These are phyloP conservation scores for Friedmanniomyces simplex DNA, from an alignment of 495 filamentous ascomycete genomes.

Conservation along the genomic window DNA sequence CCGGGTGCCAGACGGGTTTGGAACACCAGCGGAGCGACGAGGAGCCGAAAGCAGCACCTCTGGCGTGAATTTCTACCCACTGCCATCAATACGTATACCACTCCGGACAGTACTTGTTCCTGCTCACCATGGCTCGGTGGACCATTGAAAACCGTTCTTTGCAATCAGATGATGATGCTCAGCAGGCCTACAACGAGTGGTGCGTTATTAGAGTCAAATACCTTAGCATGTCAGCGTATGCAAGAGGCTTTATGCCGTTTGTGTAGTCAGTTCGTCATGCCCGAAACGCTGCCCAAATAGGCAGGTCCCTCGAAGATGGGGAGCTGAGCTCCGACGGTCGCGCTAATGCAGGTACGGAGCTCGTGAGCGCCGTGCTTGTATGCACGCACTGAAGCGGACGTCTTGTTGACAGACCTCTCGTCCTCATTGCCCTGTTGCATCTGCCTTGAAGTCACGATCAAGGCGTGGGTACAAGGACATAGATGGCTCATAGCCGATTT, in stretches of 20 bases:
- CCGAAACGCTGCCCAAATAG: background rate
- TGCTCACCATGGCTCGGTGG: background rate
- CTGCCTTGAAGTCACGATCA: too few species aligned
- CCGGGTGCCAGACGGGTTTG: conserved; percentile 59
- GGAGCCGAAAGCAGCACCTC: conserved; percentile 73
- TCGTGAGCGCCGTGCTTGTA: background rate
- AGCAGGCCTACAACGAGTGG: too few species aligned
- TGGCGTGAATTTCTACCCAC: conserved; percentile 29
- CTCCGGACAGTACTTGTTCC: background rate
- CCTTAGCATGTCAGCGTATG: too few species aligned
- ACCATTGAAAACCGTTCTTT: background rate
- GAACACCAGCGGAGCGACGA: conserved; percentile 62
- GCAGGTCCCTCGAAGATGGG: background rate
- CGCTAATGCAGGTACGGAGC: background rate
- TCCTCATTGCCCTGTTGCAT: too few species aligned
- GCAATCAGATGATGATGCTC: too few species aligned
- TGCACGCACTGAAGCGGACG: too few species aligned
- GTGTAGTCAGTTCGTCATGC: background rate
- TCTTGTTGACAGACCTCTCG: too few species aligned
- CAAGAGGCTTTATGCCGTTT: too few species aligned
- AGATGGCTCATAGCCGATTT: too few species aligned
- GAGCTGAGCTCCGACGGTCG: background rate
- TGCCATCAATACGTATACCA: background rate
- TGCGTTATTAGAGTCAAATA: too few species aligned
- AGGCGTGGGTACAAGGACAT: too few species aligned